Evolutionary conservation across 2,329 filamentous ascomycete species (phyloP).

Genomic region (Verticillium alfalfae): DNA sequence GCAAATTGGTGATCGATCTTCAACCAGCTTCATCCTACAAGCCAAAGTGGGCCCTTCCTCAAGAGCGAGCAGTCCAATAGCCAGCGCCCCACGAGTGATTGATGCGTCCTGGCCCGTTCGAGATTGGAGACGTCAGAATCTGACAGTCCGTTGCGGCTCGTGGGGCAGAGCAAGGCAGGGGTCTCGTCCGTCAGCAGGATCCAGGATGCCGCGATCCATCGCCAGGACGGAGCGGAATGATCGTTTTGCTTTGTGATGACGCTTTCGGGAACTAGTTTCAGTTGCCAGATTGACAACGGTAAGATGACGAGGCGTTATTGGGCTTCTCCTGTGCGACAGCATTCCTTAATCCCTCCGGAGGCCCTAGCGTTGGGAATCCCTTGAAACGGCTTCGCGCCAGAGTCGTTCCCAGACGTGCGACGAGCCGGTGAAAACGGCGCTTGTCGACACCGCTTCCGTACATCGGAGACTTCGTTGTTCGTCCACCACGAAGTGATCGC

Average conservation of each 20-base stretch:
- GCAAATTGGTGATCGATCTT: neutral
- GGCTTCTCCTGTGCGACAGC: neutral
- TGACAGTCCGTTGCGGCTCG: neutral
- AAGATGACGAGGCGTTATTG: neutral
- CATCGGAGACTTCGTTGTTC: too few species aligned
- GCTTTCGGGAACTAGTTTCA: neutral
- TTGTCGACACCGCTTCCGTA: too few species aligned
- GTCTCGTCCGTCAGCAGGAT: neutral
- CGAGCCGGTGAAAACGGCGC: too few species aligned
- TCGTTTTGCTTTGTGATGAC: neutral
- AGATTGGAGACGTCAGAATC: neutral
- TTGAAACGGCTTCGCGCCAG: neutral
- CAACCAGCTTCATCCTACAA: neutral
- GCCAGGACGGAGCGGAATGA: neutral
- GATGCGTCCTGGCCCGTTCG: neutral
- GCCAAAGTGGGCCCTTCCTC: neutral
- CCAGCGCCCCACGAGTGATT: neutral
- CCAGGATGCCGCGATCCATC: too few species aligned
- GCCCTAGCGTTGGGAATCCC: neutral
- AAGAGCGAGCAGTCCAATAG: neutral
- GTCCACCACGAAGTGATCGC: too few species aligned
- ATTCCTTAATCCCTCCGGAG: neutral
- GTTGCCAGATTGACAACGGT: neutral
- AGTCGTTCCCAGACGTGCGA: too few species aligned
- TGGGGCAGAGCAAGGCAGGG: neutral